A percentile compares a stretch with the other conserved stretches of the same genome.
These are phyloP conservation scores for Coelastrella sp. DNA, from an alignment of 139 green algal species.

Conservation along the genomic window DNA sequence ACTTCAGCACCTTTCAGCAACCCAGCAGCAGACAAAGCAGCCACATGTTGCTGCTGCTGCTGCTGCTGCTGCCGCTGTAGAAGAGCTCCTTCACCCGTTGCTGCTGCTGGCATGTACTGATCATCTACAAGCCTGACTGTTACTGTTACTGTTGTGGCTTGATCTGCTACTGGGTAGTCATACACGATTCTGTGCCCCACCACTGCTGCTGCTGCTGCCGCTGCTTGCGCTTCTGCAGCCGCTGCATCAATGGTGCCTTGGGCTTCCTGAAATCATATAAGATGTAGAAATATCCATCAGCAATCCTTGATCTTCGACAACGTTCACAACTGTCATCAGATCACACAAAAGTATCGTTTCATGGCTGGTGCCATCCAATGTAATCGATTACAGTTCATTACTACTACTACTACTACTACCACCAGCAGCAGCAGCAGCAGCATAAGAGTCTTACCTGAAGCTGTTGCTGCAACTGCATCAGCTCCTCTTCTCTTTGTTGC, in stretches of 20 bases:
- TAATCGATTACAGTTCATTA: too few relatives aligned
- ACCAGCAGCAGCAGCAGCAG: neutral
- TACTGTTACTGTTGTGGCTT: neutral
- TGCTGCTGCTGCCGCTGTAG: conserved; percentile 15
- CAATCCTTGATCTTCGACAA: too few relatives aligned
- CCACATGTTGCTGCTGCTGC: neutral
- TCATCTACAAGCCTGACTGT: neutral
- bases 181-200: neutral
- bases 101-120: neutral
- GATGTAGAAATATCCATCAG: too few relatives aligned
- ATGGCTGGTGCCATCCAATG: too few relatives aligned
- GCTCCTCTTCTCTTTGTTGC: neutral
- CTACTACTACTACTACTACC: neutral
- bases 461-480: neutral
- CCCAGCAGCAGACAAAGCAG: neutral
- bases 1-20: neutral
- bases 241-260: neutral
- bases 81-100: too few relatives aligned
- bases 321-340: too few relatives aligned
- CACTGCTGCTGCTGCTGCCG: conserved; percentile 5
- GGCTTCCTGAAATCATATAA: neutral
- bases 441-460: neutral
- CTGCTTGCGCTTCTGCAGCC: neutral
- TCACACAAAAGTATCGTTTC: too few relatives aligned
- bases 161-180: neutral